These are phyloP conservation scores for Metroxylon sagu DNA, from an alignment of 176 grass and related monocot species.

Conservation along the genomic window DNA sequence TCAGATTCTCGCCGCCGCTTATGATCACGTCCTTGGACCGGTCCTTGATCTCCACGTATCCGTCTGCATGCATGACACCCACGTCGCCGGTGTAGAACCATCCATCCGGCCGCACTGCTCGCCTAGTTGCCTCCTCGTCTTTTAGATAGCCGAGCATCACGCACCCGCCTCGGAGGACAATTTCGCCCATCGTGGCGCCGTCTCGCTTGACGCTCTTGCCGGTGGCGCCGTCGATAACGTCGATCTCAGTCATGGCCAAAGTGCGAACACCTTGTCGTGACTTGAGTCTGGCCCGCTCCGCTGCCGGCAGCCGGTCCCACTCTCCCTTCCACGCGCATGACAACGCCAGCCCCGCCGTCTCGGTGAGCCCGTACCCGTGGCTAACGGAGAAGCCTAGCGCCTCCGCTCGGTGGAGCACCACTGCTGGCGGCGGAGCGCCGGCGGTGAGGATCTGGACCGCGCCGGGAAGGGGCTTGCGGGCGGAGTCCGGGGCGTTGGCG, in stretches of 20 bases:
- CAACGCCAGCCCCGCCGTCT: conserved; percentile 40
- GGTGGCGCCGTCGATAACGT: conserved; percentile 41
- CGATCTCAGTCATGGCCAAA: conserved; percentile 26
- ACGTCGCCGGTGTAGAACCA: conserved; percentile 91
- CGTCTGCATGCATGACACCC: conserved; percentile 67
- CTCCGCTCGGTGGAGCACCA: conserved; percentile 53
- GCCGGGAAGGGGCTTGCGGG: conserved; percentile 27
- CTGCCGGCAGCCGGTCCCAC: conserved; percentile 55
- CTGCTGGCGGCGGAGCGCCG: conserved; percentile 58
- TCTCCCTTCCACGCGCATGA: conserved; percentile 70
- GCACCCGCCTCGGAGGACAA: conserved; percentile 53
- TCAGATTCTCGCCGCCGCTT: conserved; percentile 85
- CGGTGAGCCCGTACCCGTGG: conserved; percentile 78
- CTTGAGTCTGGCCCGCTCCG: conserved; percentile 64
- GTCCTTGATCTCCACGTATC: conserved; percentile 76
- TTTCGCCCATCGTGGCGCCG: conserved; percentile 53
- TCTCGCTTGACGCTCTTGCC: conserved; percentile 41
- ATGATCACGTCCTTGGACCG: conserved; percentile 96
- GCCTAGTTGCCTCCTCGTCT: conserved; percentile 27
- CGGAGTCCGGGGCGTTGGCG: conserved; percentile 40
- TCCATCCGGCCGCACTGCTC: conserved; percentile 36
- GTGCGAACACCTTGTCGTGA: conserved; percentile 66
- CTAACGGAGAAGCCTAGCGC: conserved; percentile 53
- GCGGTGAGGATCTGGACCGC: conserved; percentile 54
- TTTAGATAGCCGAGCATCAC: conserved; percentile 62